These are phyloP conservation scores for Clitoria ternatea DNA, from an alignment of 306 rosid species.

Conservation along the genomic window DNA sequence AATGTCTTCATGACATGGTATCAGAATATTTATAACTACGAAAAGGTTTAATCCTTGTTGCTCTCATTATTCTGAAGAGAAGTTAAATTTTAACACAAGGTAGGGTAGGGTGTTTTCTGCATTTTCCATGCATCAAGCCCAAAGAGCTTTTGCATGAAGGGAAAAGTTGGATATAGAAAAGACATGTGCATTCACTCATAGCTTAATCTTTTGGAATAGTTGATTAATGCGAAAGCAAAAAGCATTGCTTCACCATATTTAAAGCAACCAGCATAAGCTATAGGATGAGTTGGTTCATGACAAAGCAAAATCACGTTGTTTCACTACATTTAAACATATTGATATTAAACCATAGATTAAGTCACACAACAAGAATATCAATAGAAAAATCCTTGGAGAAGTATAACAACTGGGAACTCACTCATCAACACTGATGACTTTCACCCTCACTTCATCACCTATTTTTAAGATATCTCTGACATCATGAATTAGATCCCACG, in stretches of 20 bases:
- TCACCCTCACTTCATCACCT: constrained; percentile 70
- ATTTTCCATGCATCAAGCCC: background rate
- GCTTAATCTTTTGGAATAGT: background rate
- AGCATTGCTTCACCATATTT: background rate
- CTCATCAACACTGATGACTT: constrained; percentile 61
- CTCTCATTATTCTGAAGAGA: background rate
- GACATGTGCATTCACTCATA: background rate
- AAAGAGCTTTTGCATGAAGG: background rate
- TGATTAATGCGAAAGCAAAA: background rate
- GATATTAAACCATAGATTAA: background rate
- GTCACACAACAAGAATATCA: background rate
- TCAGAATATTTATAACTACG: background rate
- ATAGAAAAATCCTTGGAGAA: background rate
- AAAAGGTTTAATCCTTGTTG: background rate
- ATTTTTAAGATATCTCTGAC: constrained; percentile 70
- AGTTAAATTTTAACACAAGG: background rate
- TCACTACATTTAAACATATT: background rate
- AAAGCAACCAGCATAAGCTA: background rate
- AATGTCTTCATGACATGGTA: background rate
- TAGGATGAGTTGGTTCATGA: background rate
- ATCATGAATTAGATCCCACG: constrained; percentile 94
- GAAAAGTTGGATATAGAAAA: background rate
- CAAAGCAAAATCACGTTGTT: background rate
- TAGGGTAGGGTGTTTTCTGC: background rate
- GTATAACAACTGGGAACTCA: constrained; percentile 29